These are phyloP conservation scores for Lachnellula willkommii DNA, from an alignment of 2,329 filamentous ascomycete genomes.

Conservation along the genomic window DNA sequence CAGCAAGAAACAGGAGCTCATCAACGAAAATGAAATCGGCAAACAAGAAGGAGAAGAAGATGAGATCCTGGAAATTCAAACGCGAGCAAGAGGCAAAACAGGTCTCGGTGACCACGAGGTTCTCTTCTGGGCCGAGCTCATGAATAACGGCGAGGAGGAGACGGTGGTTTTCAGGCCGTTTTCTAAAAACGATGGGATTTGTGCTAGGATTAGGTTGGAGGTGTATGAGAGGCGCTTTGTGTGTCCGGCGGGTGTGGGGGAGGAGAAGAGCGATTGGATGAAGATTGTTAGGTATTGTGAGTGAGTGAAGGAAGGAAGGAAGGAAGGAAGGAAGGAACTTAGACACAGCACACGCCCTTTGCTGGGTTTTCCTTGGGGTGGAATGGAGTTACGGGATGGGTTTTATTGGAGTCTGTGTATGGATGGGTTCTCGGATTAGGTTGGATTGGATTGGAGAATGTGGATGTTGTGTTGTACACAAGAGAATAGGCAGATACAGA, in stretches of 20 bases:
- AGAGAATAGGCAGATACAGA: too few relatives aligned
- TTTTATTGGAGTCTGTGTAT: background rate
- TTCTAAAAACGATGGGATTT: too few relatives aligned
- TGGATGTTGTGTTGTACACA: too few relatives aligned
- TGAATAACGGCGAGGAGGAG: too few relatives aligned
- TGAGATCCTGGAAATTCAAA: conserved; percentile 1
- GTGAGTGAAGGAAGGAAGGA: background rate
- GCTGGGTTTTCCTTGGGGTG: background rate
- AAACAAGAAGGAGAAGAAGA: background rate
- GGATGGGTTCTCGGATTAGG: background rate
- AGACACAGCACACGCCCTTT: background rate
- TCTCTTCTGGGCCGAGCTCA: background rate
- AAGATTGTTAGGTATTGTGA: conserved; percentile 10
- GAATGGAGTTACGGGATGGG: background rate
- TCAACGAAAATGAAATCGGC: background rate
- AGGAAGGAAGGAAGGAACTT: background rate
- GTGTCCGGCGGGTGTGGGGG: background rate
- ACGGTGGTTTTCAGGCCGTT: too few relatives aligned
- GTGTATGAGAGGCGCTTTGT: background rate
- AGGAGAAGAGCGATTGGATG: conserved; percentile 9
- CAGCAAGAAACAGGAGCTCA: background rate
- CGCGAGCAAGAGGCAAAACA: background rate
- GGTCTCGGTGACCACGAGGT: background rate
- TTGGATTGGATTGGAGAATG: too few relatives aligned
- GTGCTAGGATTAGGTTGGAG: background rate